Conservation (phyloP, 257 asterid genomes). For the Jacaranda copaia region DNA sequence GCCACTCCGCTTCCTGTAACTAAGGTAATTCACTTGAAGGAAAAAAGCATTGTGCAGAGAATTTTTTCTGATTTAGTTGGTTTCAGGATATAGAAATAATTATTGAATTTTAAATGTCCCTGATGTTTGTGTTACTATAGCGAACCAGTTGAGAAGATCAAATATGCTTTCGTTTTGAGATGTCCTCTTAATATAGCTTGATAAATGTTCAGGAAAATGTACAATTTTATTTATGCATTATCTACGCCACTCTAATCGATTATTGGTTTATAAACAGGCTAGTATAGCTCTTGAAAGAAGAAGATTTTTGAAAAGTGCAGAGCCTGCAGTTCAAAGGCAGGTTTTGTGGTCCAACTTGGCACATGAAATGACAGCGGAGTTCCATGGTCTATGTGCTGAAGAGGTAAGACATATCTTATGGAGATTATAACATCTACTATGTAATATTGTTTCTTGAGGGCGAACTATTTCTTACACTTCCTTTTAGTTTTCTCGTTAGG, state of each 20-base stretch:
- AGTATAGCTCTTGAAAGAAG: constrained; percentile 99
- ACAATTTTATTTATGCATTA: not conserved
- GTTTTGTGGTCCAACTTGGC: constrained; percentile 98
- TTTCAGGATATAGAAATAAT: not conserved
- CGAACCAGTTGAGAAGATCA: not conserved
- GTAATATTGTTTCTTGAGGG: constrained; percentile 22
- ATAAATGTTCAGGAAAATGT: constrained; percentile 8
- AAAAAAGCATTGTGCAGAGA: not conserved
- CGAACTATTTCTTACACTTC: constrained; percentile 22
- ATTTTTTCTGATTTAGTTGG: not conserved
- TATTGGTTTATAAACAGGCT: constrained; percentile 62
- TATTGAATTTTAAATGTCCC: not conserved
- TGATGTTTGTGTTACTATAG: constrained; percentile 15
- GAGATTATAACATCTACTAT: constrained; percentile 4
- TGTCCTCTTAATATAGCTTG: constrained; percentile 19
- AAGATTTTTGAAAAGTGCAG: constrained; percentile 90
- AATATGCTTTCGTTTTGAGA: not conserved
- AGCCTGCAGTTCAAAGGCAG: constrained; percentile 94
- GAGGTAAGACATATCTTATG: constrained; percentile 59
- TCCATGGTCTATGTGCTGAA: constrained; percentile 97
- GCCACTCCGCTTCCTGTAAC: constrained; percentile 97
- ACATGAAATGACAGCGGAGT: constrained; percentile 99
- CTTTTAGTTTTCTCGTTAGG: constrained; percentile 54
- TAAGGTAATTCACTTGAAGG: constrained; percentile 57
- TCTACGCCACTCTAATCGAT: constrained; percentile 11